Evolutionary conservation across 331 rosid genomes (phyloP).

Genomic region (Pyracantha coccinea): DNA sequence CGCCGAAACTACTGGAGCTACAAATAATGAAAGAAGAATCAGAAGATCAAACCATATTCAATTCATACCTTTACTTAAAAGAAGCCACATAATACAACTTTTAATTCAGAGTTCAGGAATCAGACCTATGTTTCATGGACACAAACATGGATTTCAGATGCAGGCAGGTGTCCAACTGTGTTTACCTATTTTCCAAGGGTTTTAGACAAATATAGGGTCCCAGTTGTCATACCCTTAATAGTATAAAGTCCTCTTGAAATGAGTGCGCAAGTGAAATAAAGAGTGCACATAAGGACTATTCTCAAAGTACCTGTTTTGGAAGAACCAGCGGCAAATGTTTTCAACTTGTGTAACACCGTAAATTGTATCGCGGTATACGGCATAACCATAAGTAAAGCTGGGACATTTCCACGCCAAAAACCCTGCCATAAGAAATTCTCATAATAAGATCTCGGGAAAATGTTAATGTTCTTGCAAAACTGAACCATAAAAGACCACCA

Average conservation of each 20-base stretch:
- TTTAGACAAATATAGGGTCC: neutral
- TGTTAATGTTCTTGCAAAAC: neutral
- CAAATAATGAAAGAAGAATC: too few relatives aligned
- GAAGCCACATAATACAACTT: too few relatives aligned
- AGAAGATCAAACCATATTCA: too few relatives aligned
- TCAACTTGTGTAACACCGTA: constrained; percentile 70
- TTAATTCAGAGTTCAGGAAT: too few relatives aligned
- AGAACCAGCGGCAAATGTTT: constrained; percentile 83
- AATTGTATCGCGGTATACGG: constrained; percentile 93
- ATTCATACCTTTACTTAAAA: too few relatives aligned
- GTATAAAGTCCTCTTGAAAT: neutral
- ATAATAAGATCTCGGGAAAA: neutral
- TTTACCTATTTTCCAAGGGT: neutral
- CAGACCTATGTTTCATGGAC: too few relatives aligned
- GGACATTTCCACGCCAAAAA: constrained; percentile 97
- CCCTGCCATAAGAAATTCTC: constrained; percentile 47
- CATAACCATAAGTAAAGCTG: constrained; percentile 97
- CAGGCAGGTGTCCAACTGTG: too few relatives aligned
- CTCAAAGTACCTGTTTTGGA: constrained; percentile 53
- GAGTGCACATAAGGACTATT: neutral
- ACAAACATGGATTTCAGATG: too few relatives aligned
- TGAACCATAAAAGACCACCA: neutral
- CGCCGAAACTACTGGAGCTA: too few relatives aligned
- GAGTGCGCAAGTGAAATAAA: neutral
- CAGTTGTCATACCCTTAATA: neutral